phyloP scores from a whole-genome alignment of 495 filamentous ascomycete genomes.

The Oidiodendron maius region DNA sequence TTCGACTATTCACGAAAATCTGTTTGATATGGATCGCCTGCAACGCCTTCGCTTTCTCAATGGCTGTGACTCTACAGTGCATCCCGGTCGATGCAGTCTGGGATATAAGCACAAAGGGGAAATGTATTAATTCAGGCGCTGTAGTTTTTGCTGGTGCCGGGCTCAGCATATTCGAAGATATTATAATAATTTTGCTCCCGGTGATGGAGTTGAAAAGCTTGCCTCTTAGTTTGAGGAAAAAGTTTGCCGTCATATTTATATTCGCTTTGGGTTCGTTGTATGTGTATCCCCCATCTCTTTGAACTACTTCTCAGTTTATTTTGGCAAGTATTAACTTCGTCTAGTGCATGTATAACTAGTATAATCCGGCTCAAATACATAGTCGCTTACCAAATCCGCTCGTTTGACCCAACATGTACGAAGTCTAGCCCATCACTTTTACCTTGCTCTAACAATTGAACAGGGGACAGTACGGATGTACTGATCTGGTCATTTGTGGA shows the following conservation, averaged over 20 bases:
- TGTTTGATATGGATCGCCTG: constrained; percentile 27
- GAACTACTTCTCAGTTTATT: not conserved
- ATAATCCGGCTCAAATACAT: constrained; percentile 21
- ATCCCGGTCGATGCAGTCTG: constrained; percentile 29
- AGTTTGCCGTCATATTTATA: constrained; percentile 28
- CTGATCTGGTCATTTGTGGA: constrained; percentile 41
- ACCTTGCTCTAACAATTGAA: not conserved
- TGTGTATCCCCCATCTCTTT: constrained; percentile 9
- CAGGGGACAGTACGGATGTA: constrained; percentile 30
- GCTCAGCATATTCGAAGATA: constrained; percentile 27
- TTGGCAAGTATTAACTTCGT: constrained; percentile 23
- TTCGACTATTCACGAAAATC: constrained; percentile 22
- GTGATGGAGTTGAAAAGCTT: constrained; percentile 27
- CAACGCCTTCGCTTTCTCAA: constrained; percentile 32
- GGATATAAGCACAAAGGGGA: constrained; percentile 20
- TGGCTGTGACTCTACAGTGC: constrained; percentile 38
- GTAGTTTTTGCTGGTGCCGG: constrained; percentile 27
- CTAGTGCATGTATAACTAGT: too few species aligned
- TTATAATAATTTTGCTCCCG: constrained; percentile 32
- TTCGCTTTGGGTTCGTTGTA: constrained; percentile 29
- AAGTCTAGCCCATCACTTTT: not conserved
- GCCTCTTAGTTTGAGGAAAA: constrained; percentile 30
- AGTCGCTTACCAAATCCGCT: constrained; percentile 19
- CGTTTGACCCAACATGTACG: constrained; percentile 21
- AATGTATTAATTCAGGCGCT: constrained; percentile 26